These are phyloP conservation scores for Quercus agrifolia DNA, from an alignment of 306 rosid species.

Conservation along the genomic window DNA sequence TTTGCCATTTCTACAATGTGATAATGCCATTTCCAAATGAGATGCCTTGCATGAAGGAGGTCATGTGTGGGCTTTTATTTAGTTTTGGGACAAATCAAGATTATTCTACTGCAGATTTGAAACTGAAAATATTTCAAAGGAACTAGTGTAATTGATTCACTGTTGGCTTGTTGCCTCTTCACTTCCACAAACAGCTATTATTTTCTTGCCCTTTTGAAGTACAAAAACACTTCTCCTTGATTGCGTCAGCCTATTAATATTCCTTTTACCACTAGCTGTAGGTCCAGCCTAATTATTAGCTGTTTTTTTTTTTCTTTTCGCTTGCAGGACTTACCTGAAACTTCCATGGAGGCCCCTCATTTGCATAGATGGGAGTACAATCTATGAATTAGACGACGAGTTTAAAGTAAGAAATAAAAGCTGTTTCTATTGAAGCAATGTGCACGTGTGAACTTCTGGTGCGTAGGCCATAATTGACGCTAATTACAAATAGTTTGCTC, in stretches of 20 bases:
- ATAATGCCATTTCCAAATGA: too few species aligned
- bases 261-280: neutral
- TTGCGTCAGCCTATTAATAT: neutral
- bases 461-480: neutral
- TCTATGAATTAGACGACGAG: slow-evolving; percentile 56
- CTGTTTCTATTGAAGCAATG: slow-evolving; percentile 4
- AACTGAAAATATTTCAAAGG: too few species aligned
- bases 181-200: neutral
- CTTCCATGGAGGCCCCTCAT: slow-evolving; percentile 94
- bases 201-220: neutral
- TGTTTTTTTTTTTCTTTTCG: neutral
- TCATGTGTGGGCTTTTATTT: too few species aligned
- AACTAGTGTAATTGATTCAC: neutral
- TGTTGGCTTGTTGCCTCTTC: neutral
- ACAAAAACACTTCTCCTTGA: neutral
- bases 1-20: too few species aligned
- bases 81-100: too few species aligned
- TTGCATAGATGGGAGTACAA: slow-evolving; percentile 67
- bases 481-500: slow-evolving; percentile 11
- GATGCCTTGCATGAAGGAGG: too few species aligned
- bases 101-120: too few species aligned
- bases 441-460: neutral
- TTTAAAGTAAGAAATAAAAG: slow-evolving; percentile 43
- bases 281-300: neutral
- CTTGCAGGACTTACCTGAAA: slow-evolving; percentile 76